Evolutionary conservation across 352 stramenopile species (phyloP), one percentile per base, ranked within the genome.

Genomic region (Phytophthora foliorum): DNA sequence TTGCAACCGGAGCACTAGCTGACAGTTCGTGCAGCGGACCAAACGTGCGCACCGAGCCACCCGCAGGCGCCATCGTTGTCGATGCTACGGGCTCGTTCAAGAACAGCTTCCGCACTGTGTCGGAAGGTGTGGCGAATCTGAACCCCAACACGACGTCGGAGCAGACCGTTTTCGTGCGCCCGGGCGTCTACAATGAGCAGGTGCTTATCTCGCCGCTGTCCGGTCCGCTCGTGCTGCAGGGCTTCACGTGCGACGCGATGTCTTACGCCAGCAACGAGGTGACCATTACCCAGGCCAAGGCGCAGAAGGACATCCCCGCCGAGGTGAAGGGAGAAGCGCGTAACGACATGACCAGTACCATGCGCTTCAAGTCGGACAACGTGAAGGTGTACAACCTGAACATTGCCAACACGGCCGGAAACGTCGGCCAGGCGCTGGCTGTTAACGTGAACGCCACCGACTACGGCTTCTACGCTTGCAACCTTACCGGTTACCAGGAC

Each of bases 321-420:
- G 56, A 64, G 14, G 61, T 74, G 19, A 70, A 19, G 27, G 51
- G 55, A 39, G 60, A 60, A 27, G 38, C 49, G 1, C 49, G 53
- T 19, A 72, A 75, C 36, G 67, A 75, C 54, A 53, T 75, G 62
- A 75, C 61, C 25, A 72, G 62, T 42, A 75, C 62, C 3, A 17
- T 75, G 22, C 67, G 62, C 32, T 68, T 75, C 38, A 48, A 64
- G 6, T 60, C 62, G 21, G 56, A 75, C 39, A 75, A 72, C 8
- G 67, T 75, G 8, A 75, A 75, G 55, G 61, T 71, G 42, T 75
- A 75, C 67, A 75, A 71, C 56, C 67, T 75, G 34, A 72, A 76
- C 53, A 63, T 66, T 24, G 63, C 56, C 29, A 76, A 72, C 56
- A 72, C 68, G 27, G 62, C 62, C 36, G 68, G 63, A 8, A 67